Base-by-base conservation (phyloP, 805 yeast species). In the Pichia paraexigua region DNA sequence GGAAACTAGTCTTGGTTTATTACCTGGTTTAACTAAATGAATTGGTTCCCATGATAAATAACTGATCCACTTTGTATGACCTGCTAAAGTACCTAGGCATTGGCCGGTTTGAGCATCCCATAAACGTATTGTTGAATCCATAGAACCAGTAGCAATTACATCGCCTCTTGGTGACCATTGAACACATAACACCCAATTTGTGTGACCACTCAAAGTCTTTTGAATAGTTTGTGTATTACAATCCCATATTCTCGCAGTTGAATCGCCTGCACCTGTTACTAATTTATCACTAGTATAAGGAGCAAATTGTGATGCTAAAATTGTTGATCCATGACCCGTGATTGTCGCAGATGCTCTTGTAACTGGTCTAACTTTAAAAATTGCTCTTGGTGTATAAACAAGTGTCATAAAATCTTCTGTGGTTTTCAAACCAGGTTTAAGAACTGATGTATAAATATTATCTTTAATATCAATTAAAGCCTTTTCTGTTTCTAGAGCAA, bases 191-290 rank as follows among this genome's bases (percentile, higher is more conserved):
- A 94, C 98, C 97, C 97, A 94, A 70, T 91, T 89, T 12, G 80
- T 72, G 63, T 94, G 99, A 1, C 98, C 98, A 6, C 74, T 62
- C 48, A 94, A 71, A 0, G 95, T 87, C 55, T 80, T 77, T 63
- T 83, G 72, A 10, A 97, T 96, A 0, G 99, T 94, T 58, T 88
- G 94, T 0, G 98, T 91, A 60, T 89, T 84, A 67, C 96, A 87
- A 69, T 91, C 97, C 99, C 99, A 94, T 46, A 92, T 79, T 64
- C 98, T 76, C 2, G 98, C 97, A 10, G 98, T 91, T 39, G 85
- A 80, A 68, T 94, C 99, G 44, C 99, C 99, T 7, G 97, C 88
- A 39, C 99, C 99, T 0, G 97, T 86, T 41, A 87, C 94, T 85
- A 91, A 82, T 58, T 87, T 74, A 2, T 91, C 76, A 18, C 92